Evolutionary conservation across 352 stramenopile species (phyloP), one percentile per base, ranked within the genome.

Genomic region (Aphanomyces astaci): DNA sequence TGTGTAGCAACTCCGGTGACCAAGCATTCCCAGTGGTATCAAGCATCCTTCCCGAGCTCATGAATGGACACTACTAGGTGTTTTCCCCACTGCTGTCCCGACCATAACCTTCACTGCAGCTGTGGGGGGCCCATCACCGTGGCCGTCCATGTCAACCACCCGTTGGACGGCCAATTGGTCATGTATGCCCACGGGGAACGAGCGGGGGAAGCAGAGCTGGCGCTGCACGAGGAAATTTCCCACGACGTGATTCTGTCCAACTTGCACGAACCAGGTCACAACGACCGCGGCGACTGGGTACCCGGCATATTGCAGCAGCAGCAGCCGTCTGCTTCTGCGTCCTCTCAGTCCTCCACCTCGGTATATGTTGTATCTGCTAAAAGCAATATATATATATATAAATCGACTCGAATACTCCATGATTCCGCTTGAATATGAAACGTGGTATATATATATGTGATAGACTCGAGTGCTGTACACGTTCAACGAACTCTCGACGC

Each of bases 31-130:
- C n/a, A n/a, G n/a, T n/a, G n/a, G n/a, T n/a, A n/a, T n/a, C n/a
- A n/a, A n/a, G n/a, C n/a, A n/a, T n/a, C n/a, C n/a, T n/a, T n/a
- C n/a, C n/a, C n/a, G n/a, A n/a, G n/a, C n/a, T n/a, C n/a, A n/a
- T n/a, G n/a, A n/a, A n/a, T n/a, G n/a, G n/a, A n/a, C n/a, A n/a
- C n/a, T 9, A 9, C 7, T 63, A 63, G 54, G 33, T 63, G 54
- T 24, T 63, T 63, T 45, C 54, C 54, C 0, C 54, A 63, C 22
- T 63, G 54, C 54, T 63, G 54, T 24, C 54, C 54, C 1, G 15
- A 3, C 5, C 54, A 63, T 22, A 63, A 31, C 10, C 54, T 63
- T 4, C 54, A 63, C 28, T 43, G 54, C 31, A 63, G 54, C 33
- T 63, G 54, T 22, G 54, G 54, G 13, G 54, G 54, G 9, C 25